phyloP scores from a whole-genome alignment of 805 yeast genomes.

The Nakazawaea ambrosiae region DNA sequence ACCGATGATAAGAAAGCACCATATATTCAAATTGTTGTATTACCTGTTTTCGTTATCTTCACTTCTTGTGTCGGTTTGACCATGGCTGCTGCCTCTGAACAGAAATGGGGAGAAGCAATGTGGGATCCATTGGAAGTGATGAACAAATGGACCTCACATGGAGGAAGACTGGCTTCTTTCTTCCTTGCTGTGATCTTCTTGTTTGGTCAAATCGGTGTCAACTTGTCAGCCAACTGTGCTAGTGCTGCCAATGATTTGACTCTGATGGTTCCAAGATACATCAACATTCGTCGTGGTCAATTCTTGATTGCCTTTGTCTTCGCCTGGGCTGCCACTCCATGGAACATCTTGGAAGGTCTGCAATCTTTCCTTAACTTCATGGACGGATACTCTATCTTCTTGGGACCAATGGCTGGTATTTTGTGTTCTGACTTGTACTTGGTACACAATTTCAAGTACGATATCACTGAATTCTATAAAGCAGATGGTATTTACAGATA shows the following conservation, averaged over 20 bases:
- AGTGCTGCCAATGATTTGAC: slow-evolving; percentile 54
- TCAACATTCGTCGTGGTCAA: slow-evolving; percentile 53
- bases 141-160: slow-evolving; percentile 23
- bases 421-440: slow-evolving; percentile 32
- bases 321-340: slow-evolving; percentile 33
- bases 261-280: slow-evolving; percentile 48
- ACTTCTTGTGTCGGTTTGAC: slow-evolving; percentile 12
- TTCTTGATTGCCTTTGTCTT: slow-evolving; percentile 24
- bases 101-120: slow-evolving; percentile 9
- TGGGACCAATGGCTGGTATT: slow-evolving; percentile 32
- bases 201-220: slow-evolving; percentile 31
- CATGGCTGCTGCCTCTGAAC: slow-evolving; percentile 12
- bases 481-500: slow-evolving; percentile 31
- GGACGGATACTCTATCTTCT: slow-evolving; percentile 29
- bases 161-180: slow-evolving; percentile 77
- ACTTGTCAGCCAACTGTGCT: slow-evolving; percentile 51
- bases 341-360: slow-evolving; percentile 31
- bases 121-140: slow-evolving; percentile 12
- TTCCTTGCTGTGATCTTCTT: slow-evolving; percentile 58
- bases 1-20: slow-evolving; percentile 26
- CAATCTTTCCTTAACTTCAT: slow-evolving; percentile 28
- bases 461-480: slow-evolving; percentile 27
- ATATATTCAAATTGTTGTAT: slow-evolving; percentile 22
- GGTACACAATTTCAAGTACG: slow-evolving; percentile 28
- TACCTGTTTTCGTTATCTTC: slow-evolving; percentile 11